Percentiles rank a stretch among this genome's conserved stretches.
Conservation (phyloP, 768 basidiomycete genomes). For the Russula sp. region DNA sequence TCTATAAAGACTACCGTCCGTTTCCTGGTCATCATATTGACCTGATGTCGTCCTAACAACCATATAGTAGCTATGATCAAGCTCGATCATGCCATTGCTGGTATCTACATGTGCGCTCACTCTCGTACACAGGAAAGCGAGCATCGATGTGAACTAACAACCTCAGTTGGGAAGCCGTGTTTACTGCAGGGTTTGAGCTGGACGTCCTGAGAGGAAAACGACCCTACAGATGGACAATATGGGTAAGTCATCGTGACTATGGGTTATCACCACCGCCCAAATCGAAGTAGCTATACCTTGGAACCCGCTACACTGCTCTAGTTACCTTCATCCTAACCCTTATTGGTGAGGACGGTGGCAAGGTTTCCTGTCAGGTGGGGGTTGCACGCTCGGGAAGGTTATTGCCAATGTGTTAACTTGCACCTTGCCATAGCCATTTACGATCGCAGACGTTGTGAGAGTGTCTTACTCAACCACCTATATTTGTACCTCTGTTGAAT, state of each 20-base stretch:
- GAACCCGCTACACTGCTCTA: background rate
- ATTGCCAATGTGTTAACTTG: background rate
- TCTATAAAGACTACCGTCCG: slow-evolving; percentile 5
- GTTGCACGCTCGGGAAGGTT: background rate
- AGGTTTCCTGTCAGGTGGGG: background rate
- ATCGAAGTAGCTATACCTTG: background rate
- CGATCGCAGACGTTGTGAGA: background rate
- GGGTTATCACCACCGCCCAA: background rate
- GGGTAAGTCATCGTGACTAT: background rate
- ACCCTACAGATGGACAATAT: background rate
- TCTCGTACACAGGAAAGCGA: background rate
- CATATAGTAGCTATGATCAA: background rate
- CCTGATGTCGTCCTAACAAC: background rate
- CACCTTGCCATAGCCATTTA: background rate
- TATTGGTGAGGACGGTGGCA: background rate
- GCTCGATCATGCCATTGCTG: background rate
- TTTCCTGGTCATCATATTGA: background rate
- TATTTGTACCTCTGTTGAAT: background rate
- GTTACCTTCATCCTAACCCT: background rate
- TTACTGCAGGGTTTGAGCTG: background rate
- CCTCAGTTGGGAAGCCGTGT: background rate
- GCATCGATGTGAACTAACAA: background rate
- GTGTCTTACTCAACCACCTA: too few species aligned
- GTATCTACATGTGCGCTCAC: slow-evolving; percentile 5
- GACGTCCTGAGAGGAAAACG: background rate